Evolutionary conservation across 257 asterid genomes (phyloP).

Genomic region (Solanum sparsipilum): DNA sequence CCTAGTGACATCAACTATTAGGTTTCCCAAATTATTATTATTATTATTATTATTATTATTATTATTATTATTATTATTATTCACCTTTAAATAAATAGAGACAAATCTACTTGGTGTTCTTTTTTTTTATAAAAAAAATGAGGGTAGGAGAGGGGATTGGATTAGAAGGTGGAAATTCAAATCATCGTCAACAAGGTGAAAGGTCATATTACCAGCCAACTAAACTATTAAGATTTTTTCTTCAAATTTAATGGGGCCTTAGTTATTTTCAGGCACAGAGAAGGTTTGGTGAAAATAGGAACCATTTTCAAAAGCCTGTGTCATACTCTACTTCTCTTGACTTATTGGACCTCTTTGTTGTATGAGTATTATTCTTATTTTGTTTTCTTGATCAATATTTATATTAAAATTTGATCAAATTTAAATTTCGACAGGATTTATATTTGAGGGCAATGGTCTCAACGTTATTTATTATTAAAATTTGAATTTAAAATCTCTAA

Average conservation of each 20-base stretch:
- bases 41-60: not conserved
- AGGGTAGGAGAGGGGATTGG: not conserved
- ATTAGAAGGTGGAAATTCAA: not conserved
- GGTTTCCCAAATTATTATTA: not conserved
- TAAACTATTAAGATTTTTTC: not conserved
- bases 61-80: not conserved
- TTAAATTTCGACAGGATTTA: accelerated
- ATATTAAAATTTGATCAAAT: not conserved
- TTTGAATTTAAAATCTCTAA: too few relatives aligned
- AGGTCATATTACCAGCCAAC: accelerated
- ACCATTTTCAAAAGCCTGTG: not conserved
- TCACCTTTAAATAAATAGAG: not conserved
- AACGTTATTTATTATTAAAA: too few relatives aligned
- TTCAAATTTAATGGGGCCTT: not conserved
- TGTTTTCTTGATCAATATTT: not conserved
- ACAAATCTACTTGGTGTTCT: not conserved
- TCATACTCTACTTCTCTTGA: not conserved
- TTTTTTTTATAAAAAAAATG: too few relatives aligned
- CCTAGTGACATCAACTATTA: not conserved
- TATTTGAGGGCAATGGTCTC: too few relatives aligned
- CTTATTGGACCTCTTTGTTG: not conserved
- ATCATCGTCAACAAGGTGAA: not conserved
- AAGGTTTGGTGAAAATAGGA: not conserved
- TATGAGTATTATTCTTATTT: not conserved
- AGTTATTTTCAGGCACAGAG: not conserved